These are phyloP conservation scores for Russula earlei DNA, from an alignment of 768 basidiomycete species.

Conservation along the genomic window DNA sequence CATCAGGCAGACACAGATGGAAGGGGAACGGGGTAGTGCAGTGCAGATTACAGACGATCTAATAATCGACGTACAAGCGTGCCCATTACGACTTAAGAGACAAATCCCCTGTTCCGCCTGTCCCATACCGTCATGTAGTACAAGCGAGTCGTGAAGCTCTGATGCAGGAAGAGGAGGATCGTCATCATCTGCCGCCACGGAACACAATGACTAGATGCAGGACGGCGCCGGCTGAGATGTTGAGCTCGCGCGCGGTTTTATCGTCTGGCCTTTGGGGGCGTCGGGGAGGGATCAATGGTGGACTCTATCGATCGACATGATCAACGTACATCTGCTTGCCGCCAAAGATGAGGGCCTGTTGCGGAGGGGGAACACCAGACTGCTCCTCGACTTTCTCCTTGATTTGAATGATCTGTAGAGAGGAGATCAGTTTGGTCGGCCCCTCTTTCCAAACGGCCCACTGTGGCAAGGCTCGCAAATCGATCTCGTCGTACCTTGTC, in stretches of 20 bases:
- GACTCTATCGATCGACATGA: neutral
- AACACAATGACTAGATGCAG: slow-evolving; percentile 93
- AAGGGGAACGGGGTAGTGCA: neutral
- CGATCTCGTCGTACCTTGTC: slow-evolving; percentile 63
- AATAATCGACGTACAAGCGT: slow-evolving; percentile 15
- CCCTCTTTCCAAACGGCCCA: too few species aligned
- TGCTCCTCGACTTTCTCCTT: slow-evolving; percentile 99
- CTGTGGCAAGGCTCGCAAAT: too few species aligned
- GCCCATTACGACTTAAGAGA: neutral
- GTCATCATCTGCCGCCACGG: slow-evolving; percentile 78
- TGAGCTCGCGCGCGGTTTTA: slow-evolving; percentile 77
- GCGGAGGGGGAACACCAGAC: slow-evolving; percentile 92
- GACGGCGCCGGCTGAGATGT: slow-evolving; percentile 75
- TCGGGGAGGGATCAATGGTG: neutral
- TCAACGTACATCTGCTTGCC: slow-evolving; percentile 83
- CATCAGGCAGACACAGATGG: neutral
- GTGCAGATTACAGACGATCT: slow-evolving; percentile 11
- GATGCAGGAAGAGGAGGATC: too few species aligned
- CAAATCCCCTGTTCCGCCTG: too few species aligned
- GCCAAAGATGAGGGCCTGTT: slow-evolving; percentile 87
- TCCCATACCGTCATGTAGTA: too few species aligned
- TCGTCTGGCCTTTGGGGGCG: slow-evolving; percentile 89
- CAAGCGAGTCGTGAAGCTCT: neutral
- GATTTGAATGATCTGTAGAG: slow-evolving; percentile 86
- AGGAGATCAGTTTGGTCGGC: too few species aligned